These are phyloP conservation scores for Lasiosphaeria ovina DNA, from an alignment of 495 filamentous ascomycete genomes.

Conservation along the genomic window DNA sequence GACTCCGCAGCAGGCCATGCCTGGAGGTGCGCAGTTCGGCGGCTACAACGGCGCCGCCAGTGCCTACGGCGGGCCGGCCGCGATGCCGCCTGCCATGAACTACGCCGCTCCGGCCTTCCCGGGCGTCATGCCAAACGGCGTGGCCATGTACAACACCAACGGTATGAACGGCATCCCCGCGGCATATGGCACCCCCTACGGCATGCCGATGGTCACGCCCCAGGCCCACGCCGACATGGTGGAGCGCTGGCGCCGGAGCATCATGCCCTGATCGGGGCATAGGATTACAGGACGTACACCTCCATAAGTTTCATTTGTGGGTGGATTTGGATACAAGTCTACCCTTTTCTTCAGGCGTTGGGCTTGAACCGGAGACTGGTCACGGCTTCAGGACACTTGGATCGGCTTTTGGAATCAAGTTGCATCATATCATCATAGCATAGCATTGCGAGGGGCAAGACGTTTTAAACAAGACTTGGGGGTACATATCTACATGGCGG, in stretches of 20 bases:
- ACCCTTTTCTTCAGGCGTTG: no score
- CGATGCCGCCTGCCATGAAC: not conserved
- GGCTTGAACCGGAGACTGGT: no score
- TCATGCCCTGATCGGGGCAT: constrained; percentile 50
- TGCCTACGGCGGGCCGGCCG: not conserved
- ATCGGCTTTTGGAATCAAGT: not conserved
- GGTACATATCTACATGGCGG: no score
- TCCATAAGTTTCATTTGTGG: not conserved
- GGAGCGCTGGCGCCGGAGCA: constrained; percentile 86
- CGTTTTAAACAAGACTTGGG: no score
- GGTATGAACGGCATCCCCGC: not conserved
- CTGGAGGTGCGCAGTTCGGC: not conserved
- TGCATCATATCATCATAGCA: constrained; percentile 5
- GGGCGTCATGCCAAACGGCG: not conserved
- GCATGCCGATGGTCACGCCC: constrained; percentile 38
- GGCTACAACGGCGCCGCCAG: constrained; percentile 1
- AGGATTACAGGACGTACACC: not conserved
- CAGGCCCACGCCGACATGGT: constrained; percentile 67
- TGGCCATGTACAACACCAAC: constrained; percentile 4
- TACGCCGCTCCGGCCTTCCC: no score
- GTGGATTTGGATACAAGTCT: not conserved
- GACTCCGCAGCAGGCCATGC: constrained; percentile 3
- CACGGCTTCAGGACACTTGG: not conserved
- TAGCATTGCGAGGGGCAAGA: constrained; percentile 13
- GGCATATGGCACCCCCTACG: constrained; percentile 19